These are phyloP conservation scores for Heterobasidion parviporum DNA, from an alignment of 1,284 basidiomycete genomes.

Conservation along the genomic window DNA sequence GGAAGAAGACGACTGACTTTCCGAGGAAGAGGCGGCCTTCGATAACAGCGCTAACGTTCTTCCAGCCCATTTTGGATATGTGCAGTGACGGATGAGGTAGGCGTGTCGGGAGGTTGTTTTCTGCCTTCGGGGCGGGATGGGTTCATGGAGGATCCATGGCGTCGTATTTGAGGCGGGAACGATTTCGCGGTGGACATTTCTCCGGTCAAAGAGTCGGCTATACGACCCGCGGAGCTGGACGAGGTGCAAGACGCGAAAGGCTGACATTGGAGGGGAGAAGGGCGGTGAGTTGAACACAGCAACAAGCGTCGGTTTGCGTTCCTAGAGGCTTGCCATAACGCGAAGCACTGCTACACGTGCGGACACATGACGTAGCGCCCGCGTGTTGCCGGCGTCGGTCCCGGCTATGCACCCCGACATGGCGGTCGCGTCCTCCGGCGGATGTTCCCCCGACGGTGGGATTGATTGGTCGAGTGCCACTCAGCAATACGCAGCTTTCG, in stretches of 20 bases:
- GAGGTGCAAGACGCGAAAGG: not conserved
- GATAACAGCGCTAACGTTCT: constrained; percentile 65
- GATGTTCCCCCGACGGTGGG: not conserved
- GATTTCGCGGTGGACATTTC: too few relatives aligned
- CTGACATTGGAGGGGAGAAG: not conserved
- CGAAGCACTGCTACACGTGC: not conserved
- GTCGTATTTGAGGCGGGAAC: not conserved
- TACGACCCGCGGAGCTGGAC: not conserved
- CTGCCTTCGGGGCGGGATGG: too few relatives aligned
- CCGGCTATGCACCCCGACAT: not conserved
- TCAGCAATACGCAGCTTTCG: too few relatives aligned
- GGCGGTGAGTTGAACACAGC: not conserved
- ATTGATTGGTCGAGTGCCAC: too few relatives aligned
- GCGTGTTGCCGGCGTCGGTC: not conserved
- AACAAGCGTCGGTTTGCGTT: not conserved
- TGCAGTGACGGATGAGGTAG: constrained; percentile 6
- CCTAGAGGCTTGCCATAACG: too few relatives aligned
- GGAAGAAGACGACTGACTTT: constrained; percentile 44
- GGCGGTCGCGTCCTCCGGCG: not conserved
- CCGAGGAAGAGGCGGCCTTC: constrained; percentile 63
- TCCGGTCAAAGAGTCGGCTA: not conserved
- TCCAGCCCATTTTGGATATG: constrained; percentile 42
- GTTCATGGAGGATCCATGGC: not conserved
- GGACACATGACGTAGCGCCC: not conserved
- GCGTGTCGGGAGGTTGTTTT: not conserved